Percentiles rank a stretch among this genome's conserved stretches.
phyloP scores from a whole-genome alignment of 805 yeast genomes.

The Pichia californica region DNA sequence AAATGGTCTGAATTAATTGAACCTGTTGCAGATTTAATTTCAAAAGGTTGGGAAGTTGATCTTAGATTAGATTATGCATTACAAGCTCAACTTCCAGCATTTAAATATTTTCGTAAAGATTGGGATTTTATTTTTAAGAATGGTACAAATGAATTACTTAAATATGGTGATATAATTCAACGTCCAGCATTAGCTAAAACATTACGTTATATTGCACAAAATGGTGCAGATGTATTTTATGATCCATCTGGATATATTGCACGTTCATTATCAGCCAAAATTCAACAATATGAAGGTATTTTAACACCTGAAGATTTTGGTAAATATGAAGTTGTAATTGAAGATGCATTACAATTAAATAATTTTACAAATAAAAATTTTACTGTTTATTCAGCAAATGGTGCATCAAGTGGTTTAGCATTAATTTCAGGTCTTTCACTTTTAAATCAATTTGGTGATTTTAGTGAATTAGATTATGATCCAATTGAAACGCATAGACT shows the following conservation, averaged over 20 bases:
- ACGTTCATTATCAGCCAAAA: constrained; percentile 43
- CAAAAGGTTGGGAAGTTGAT: constrained; percentile 56
- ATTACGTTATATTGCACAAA: constrained; percentile 58
- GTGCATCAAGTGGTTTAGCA: constrained; percentile 83
- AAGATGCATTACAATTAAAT: constrained; percentile 36
- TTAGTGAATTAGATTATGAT: constrained; percentile 35
- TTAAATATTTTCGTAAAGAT: constrained; percentile 29
- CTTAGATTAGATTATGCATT: constrained; percentile 40
- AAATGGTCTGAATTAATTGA: constrained; percentile 66
- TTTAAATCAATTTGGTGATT: constrained; percentile 34
- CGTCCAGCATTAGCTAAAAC: constrained; percentile 65
- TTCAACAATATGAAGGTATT: constrained; percentile 59
- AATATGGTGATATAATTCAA: constrained; percentile 52
- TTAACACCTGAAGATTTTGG: constrained; percentile 59
- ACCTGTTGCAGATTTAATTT: constrained; percentile 66
- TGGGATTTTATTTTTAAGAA: constrained; percentile 53
- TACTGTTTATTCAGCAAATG: constrained; percentile 50
- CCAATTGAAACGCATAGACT: constrained; percentile 55
- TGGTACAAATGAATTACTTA: constrained; percentile 25
- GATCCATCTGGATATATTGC: constrained; percentile 79
- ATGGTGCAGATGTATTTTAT: constrained; percentile 77
- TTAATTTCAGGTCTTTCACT: constrained; percentile 68
- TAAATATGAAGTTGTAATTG: constrained; percentile 47
- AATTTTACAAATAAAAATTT: constrained; percentile 23
- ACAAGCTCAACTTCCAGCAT: constrained; percentile 29